These are phyloP conservation scores for Olyra latifolia DNA, from an alignment of 176 grass and related monocot species.

Conservation along the genomic window DNA sequence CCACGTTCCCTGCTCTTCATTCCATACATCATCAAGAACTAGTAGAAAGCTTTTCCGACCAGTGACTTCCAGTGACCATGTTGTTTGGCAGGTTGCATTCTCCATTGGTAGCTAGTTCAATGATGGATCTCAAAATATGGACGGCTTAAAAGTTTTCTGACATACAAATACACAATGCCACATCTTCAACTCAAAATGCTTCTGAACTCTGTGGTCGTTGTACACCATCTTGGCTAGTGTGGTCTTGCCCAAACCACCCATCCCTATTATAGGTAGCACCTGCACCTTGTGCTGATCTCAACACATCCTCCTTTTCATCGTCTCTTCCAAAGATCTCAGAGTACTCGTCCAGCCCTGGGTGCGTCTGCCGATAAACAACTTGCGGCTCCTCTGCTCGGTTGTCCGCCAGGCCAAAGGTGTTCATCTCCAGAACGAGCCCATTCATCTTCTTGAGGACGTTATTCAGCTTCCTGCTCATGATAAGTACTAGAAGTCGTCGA, in stretches of 20 bases:
- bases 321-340: conserved; percentile 5
- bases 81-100: no score
- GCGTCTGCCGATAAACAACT: not conserved
- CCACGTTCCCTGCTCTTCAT: conserved; percentile 14
- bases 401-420: not conserved
- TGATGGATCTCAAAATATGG: not conserved
- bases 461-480: not conserved
- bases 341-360: not conserved
- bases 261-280: conserved; percentile 43
- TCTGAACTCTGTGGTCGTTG: not conserved
- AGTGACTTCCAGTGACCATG: no score
- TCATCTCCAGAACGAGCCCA: not conserved
- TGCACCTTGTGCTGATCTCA: not conserved
- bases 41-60: conserved; percentile 9
- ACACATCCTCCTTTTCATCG: not conserved
- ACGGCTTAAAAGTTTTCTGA: conserved; percentile 15
- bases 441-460: not conserved
- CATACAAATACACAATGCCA: conserved; percentile 54
- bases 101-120: not conserved
- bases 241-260: conserved; percentile 53
- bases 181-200: conserved; percentile 30
- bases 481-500: conserved; percentile 38
- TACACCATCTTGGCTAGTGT: conserved; percentile 48
- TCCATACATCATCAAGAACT: conserved; percentile 48
- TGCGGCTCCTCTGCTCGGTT: not conserved